Percentiles rank a stretch among this genome's conserved stretches.
Conservation (phyloP, 495 filamentous ascomycete genomes). For the Daldinia decipiens region DNA sequence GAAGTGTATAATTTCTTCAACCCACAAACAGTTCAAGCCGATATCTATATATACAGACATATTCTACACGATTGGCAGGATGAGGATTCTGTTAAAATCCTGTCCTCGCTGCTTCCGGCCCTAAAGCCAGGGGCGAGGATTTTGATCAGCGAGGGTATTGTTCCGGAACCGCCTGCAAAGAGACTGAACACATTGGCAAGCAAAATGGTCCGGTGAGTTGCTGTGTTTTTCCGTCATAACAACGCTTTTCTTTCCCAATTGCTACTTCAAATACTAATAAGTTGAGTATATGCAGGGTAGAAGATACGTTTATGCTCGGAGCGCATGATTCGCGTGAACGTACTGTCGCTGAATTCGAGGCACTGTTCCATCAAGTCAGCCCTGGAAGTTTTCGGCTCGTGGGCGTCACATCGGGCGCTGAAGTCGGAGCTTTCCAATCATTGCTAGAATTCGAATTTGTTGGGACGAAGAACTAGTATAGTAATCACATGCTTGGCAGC, state of each 20-base stretch:
- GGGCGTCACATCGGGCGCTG: slow-evolving; percentile 39
- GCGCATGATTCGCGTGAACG: slow-evolving; percentile 44
- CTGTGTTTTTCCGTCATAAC: background rate
- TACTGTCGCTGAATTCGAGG: slow-evolving; percentile 43
- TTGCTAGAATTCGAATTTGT: slow-evolving; percentile 45
- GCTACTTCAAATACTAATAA: slow-evolving; percentile 4
- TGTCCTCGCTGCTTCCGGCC: slow-evolving; percentile 49
- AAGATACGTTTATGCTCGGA: slow-evolving; percentile 48
- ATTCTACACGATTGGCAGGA: slow-evolving; percentile 61
- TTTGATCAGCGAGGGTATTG: slow-evolving; percentile 50
- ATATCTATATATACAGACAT: slow-evolving; percentile 53
- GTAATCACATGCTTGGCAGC: background rate
- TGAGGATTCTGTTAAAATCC: slow-evolving; percentile 46
- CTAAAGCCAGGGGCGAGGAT: slow-evolving; percentile 49
- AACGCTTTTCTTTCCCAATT: background rate
- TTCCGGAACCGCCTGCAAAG: slow-evolving; percentile 44
- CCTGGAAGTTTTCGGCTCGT: slow-evolving; percentile 37
- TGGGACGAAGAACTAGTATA: slow-evolving; percentile 8
- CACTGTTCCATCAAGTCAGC: slow-evolving; percentile 37
- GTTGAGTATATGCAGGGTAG: slow-evolving; percentile 29
- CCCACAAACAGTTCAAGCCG: slow-evolving; percentile 47
- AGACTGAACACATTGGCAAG: slow-evolving; percentile 34
- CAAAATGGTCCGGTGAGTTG: slow-evolving; percentile 30
- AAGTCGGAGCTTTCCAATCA: slow-evolving; percentile 46
- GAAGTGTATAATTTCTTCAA: slow-evolving; percentile 53